Evolutionary conservation across 139 green algal species (phyloP), one percentile per base, ranked within the genome.

Genomic region (Limnomonas spitsbergensis): DNA sequence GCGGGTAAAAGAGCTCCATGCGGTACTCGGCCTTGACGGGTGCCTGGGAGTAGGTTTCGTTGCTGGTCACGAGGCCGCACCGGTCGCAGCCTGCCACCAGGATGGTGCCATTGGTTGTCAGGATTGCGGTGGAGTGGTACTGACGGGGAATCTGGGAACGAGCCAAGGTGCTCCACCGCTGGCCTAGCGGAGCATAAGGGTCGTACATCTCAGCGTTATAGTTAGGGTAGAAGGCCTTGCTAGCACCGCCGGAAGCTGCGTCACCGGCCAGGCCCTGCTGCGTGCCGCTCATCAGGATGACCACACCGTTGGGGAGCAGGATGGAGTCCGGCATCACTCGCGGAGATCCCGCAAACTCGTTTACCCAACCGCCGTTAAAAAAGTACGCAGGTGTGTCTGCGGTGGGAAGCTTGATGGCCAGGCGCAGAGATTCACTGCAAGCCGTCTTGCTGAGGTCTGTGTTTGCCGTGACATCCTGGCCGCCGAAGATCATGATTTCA

Each of bases 301-400:
- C 75, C 9, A 77, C n/a, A 39, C 82, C 82, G 53, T 87, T 87
- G 4, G 82, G 82, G 70, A 87, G 82, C 32, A 87, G 54, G 0
- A 76, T 38, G 0, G 70, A 32, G 27, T 84, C 78, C 2, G 69
- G 69, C 82, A 84, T 87, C 0, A 87, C 78, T 1, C 81, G 80
- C 0, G 80, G 80, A 1, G 27, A 54, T 31, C 68, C 68, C 80
- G 79, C 81, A 0, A 20, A 0, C 80, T 85, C 80, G 32, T n/a
- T 3, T 27, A 32, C 40, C 70, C 70, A 77, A 6, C 68, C 68
- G 35, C 34, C 35, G 36, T 32, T 42, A 32, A 82, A 81, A 2
- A 40, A 56, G 72, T 81, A 82, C 3, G 35, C 36, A 29, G 29
- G 4, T 20, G 27, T 24, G 7, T 24, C 29, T 4, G 6, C 9